Evolutionary conservation across 106 monocot genomes (phyloP).

Genomic region (Dioscorea zingiberensis): DNA sequence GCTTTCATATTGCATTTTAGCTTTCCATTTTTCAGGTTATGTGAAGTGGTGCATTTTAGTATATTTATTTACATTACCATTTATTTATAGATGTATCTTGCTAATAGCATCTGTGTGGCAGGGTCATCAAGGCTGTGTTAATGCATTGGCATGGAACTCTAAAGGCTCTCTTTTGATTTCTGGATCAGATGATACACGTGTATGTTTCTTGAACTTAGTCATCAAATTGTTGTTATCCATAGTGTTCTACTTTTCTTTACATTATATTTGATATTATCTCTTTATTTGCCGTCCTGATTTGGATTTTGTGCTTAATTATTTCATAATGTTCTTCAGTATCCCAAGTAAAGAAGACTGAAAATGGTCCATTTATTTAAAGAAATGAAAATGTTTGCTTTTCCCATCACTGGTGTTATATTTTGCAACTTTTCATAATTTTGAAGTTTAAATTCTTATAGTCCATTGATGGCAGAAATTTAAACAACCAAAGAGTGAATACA

Average conservation of each 20-base stretch:
- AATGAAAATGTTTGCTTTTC: not conserved
- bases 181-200: slow-evolving; percentile 92
- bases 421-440: not conserved
- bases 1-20: not conserved
- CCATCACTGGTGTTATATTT: not conserved
- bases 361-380: not conserved
- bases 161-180: slow-evolving; percentile 82
- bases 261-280: not conserved
- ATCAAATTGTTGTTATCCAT: not conserved
- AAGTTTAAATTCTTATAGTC: not conserved
- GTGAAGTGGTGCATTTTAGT: not conserved
- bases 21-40: not conserved
- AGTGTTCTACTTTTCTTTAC: not conserved
- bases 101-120: slow-evolving; percentile 15
- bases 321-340: not conserved
- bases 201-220: slow-evolving; percentile 23
- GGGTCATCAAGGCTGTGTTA: slow-evolving; percentile 92
- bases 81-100: not conserved
- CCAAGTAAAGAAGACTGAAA: not conserved
- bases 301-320: not conserved
- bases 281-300: not conserved
- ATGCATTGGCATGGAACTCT: slow-evolving; percentile 91
- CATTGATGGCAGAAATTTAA: too few relatives aligned
- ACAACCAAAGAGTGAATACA: too few relatives aligned
- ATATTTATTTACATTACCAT: not conserved